Evolutionary conservation across 108 stramenopile genomes (phyloP).

Genomic region (Cyclostephanos invisitatus): DNA sequence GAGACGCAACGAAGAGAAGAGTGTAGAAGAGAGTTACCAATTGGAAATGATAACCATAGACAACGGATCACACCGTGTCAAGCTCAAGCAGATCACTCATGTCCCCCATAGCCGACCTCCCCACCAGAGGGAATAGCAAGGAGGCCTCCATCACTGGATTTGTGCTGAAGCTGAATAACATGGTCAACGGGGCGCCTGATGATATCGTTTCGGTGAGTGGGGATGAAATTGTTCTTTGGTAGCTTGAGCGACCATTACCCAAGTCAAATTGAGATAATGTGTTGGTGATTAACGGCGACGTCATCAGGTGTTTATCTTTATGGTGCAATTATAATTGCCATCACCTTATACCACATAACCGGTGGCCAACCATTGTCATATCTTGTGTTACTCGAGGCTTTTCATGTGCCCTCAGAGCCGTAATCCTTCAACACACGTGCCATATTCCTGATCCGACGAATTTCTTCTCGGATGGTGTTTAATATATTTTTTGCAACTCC

Average conservation of each 20-base stretch:
- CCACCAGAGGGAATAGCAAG: conserved; percentile 20
- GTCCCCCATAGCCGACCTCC: conserved; percentile 3
- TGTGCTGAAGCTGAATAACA: conserved; percentile 81
- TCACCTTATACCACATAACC: too few relatives aligned
- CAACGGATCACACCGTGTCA: background rate
- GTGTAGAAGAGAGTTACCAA: too few relatives aligned
- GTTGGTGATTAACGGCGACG: too few relatives aligned
- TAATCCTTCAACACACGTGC: too few relatives aligned
- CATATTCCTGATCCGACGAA: background rate
- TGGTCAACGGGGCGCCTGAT: conserved; percentile 86
- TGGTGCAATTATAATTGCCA: too few relatives aligned
- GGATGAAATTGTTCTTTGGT: conserved; percentile 31
- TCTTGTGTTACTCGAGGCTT: too few relatives aligned
- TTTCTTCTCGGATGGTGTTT: conserved; percentile 16
- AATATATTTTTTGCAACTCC: conserved; percentile 5
- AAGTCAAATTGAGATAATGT: background rate
- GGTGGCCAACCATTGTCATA: too few relatives aligned
- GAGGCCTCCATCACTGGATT: conserved; percentile 56
- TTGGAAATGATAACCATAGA: too few relatives aligned
- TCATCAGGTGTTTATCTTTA: too few relatives aligned
- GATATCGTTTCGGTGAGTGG: conserved; percentile 86
- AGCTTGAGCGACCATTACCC: background rate
- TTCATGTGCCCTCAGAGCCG: too few relatives aligned
- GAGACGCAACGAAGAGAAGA: too few relatives aligned
- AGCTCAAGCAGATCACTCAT: too few relatives aligned